These are phyloP conservation scores for Pterocarpus santalinus DNA, from an alignment of 306 rosid genomes.

Conservation along the genomic window DNA sequence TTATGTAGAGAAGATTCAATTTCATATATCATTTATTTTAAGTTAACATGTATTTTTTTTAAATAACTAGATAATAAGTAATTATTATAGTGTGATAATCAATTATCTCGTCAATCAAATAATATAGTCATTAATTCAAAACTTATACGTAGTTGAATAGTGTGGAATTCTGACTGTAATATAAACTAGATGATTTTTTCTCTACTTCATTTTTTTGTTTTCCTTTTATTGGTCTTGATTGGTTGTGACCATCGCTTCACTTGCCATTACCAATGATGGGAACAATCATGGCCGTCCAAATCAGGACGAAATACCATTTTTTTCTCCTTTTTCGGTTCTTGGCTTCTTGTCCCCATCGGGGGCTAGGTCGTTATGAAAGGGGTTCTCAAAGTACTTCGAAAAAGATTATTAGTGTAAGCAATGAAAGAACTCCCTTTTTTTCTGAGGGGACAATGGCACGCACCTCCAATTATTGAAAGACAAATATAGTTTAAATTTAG, in stretches of 20 bases:
- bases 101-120: no score
- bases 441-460: neutral
- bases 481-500: neutral
- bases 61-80: no score
- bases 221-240: constrained; percentile 11
- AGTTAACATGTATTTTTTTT: no score
- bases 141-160: neutral
- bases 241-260: constrained; percentile 36
- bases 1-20: neutral
- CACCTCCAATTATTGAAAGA: constrained; percentile 45
- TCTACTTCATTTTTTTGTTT: neutral
- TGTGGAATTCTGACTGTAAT: neutral
- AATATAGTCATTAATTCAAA: no score
- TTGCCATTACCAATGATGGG: constrained; percentile 38
- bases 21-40: neutral
- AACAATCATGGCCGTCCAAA: constrained; percentile 52
- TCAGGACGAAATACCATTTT: neutral
- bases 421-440: neutral
- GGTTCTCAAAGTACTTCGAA: constrained; percentile 45
- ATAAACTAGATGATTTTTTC: neutral
- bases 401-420: constrained; percentile 10
- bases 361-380: constrained; percentile 44
- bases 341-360: constrained; percentile 48
- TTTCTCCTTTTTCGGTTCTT: constrained; percentile 27
- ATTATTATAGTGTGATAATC: neutral